A percentile compares a stretch with the other conserved stretches of the same genome.
Conservation (phyloP, 2,329 filamentous ascomycete species). For the Fusarium musae region DNA sequence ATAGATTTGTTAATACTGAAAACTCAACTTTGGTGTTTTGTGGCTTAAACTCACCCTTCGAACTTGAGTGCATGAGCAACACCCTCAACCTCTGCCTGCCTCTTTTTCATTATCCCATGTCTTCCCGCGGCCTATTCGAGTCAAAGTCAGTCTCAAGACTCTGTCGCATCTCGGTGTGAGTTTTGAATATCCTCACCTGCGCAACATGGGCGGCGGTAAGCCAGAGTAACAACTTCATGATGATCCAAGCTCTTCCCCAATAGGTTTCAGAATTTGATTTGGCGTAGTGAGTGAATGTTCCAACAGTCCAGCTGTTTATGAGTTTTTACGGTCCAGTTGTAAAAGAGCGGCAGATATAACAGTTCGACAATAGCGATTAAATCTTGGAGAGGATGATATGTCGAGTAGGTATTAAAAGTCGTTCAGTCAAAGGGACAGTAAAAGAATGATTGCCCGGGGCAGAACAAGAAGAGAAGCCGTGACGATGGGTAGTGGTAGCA, state of each 20-base stretch:
- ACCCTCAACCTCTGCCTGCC: slow-evolving; percentile 24
- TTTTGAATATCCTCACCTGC: slow-evolving; percentile 22
- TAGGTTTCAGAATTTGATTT: slow-evolving; percentile 9
- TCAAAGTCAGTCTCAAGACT: neutral
- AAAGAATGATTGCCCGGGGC: slow-evolving; percentile 39
- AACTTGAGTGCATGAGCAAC: slow-evolving; percentile 27
- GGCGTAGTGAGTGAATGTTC: slow-evolving; percentile 16
- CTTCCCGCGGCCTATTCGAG: slow-evolving; percentile 33
- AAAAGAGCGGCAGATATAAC: slow-evolving; percentile 24
- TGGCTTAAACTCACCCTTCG: slow-evolving; percentile 37
- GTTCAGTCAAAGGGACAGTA: slow-evolving; percentile 4
- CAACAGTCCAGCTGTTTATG: slow-evolving; percentile 46
- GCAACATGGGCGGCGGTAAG: slow-evolving; percentile 35
- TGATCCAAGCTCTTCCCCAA: neutral
- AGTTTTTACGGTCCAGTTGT: neutral
- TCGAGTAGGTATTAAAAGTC: slow-evolving; percentile 11
- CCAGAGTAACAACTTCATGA: slow-evolving; percentile 32
- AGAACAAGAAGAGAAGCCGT: slow-evolving; percentile 30
- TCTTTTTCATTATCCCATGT: slow-evolving; percentile 28
- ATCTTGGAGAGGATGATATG: neutral
- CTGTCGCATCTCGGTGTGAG: neutral
- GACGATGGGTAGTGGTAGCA: neutral
- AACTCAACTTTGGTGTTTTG: neutral
- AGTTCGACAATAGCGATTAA: neutral
- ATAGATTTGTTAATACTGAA: slow-evolving; percentile 1